Evolutionary conservation across 148 eudicot genomes (phyloP), one percentile per base, ranked within the genome.

Genomic region (Cornus suecica): DNA sequence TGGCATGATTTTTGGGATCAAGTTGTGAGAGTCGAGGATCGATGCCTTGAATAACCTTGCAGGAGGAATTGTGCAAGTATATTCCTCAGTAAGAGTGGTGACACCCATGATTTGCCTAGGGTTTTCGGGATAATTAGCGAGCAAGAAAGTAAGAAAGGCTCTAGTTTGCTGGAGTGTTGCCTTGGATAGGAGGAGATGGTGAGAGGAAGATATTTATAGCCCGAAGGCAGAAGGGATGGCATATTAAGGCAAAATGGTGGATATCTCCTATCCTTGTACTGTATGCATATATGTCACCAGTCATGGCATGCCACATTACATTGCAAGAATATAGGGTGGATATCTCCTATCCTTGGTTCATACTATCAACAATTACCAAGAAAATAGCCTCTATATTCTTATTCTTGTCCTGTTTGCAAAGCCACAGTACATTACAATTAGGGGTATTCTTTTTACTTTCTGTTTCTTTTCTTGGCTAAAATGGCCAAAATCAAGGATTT

Each of bases 1-100:
- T 7, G 80, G 80, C 70, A 78, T n/a, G 37, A 77, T 56, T 67
- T 72, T 78, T 15, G 76, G 80, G 27, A 78, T 65, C 64, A 72
- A 68, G 65, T 71, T 71, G 75, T 66, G 80, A 9, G 34, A 51
- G 56, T 71, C 80, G 10, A 78, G 68, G 48, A 68, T 42, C 24
- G 74, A 31, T 4, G 76, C 80, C 52, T 32, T 78, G 71, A 78
- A 78, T 26, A 78, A 26, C 66, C 76, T 62, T 22, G 52, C 70
- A 0, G 80, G 75, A 4, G 69, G 27, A 9, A 65, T 45, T 0
- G 76, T 26, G 23, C 62, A 71, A 51, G 65, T 54, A 9, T 51
- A 61, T 41, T 71, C 64, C 27, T 52, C 64, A 32, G 74, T 52
- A 27, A 51, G n/a, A 45, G 51, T 45, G 51, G 14, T 45, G 51